phyloP scores from a whole-genome alignment of 352 stramenopile species.

The Globisporangium apiculatum region DNA sequence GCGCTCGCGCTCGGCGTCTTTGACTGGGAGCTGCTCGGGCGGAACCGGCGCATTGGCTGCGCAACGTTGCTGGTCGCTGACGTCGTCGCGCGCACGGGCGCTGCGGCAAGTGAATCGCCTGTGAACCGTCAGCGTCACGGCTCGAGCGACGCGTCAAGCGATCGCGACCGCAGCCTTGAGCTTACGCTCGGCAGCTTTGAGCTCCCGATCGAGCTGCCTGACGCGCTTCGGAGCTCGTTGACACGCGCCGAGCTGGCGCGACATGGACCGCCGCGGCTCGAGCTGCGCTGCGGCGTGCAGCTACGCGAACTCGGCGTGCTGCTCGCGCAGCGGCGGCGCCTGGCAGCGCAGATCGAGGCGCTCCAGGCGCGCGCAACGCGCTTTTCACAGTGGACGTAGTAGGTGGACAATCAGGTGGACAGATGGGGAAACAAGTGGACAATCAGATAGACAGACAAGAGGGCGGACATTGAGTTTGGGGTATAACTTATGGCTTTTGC shows the following conservation, averaged over 20 bases:
- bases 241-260: slow-evolving; percentile 26
- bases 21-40: slow-evolving; percentile 44
- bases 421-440: background rate
- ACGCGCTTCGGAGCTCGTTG: slow-evolving; percentile 32
- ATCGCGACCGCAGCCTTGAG: background rate
- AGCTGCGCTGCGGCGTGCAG: slow-evolving; percentile 44
- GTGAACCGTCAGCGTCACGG: background rate
- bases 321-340: slow-evolving; percentile 31
- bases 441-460: background rate
- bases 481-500: slow-evolving; percentile 18
- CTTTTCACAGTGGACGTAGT: slow-evolving; percentile 38
- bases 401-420: slow-evolving; percentile 1
- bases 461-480: slow-evolving; percentile 21
- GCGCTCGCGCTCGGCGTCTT: slow-evolving; percentile 37
- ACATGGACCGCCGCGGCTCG: slow-evolving; percentile 44
- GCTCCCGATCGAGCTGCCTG: slow-evolving; percentile 52
- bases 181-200: slow-evolving; percentile 57
- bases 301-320: slow-evolving; percentile 35
- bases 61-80: slow-evolving; percentile 35
- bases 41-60: slow-evolving; percentile 43
- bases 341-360: slow-evolving; percentile 26
- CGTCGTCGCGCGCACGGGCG: slow-evolving; percentile 31
- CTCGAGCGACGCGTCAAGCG: background rate
- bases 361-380: slow-evolving; percentile 38
- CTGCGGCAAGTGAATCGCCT: slow-evolving; percentile 6